Evolutionary conservation across 2,329 filamentous ascomycete genomes (phyloP), one percentile per base, ranked within the genome.

Genomic region (Leptographium radiaticola): DNA sequence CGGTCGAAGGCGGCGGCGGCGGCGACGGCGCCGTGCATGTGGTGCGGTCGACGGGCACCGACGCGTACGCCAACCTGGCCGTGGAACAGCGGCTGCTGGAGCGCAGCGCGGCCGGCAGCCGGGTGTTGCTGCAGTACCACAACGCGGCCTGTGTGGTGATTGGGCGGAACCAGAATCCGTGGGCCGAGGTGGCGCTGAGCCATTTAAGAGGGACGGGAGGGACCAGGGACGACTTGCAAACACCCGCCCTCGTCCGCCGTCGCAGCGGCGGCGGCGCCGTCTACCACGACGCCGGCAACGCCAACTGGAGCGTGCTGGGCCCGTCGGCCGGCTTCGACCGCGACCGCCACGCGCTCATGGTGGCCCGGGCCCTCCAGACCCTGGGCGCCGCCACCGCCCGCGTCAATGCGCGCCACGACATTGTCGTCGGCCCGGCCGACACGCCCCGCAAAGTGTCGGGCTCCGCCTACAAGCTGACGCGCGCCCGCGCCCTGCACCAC

Each of bases 131-230:
- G 54, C 78, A 96, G 51, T 98, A 97, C 71, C 79, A 82, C 62
- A 97, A 98, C 70, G 70, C 80, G 40, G 89, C 91, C 1, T 89
- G 87, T 66, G 78, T 98, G 56, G 84, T 98, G 65, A 84, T 98
- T 60, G 93, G 93, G 45, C 83, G 93, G 56, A 98, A 98, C 67
- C 93, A 98, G 71, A 98, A 98, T 67, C 93, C 93, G 53, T 98
- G 91, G 93, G 76, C 88, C 10, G 93, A 98, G 71, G 83, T 88
- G 57, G 87, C 95, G 65, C 75, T 96, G 10, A 70, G 70, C 42
- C 73, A 80, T 1, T 71, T 95, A 10, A 34, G 33, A 6, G 33
- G 33, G 33, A 34, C 62, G 65, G 58, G 38, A 61, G 30, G 6
- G 11, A 2, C 58, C 18, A 13, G 20, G 39, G 15, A 39, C 11